These are phyloP conservation scores for Trichophyton mentagrophytes DNA, from an alignment of 2,329 filamentous ascomycete genomes.

Conservation along the genomic window DNA sequence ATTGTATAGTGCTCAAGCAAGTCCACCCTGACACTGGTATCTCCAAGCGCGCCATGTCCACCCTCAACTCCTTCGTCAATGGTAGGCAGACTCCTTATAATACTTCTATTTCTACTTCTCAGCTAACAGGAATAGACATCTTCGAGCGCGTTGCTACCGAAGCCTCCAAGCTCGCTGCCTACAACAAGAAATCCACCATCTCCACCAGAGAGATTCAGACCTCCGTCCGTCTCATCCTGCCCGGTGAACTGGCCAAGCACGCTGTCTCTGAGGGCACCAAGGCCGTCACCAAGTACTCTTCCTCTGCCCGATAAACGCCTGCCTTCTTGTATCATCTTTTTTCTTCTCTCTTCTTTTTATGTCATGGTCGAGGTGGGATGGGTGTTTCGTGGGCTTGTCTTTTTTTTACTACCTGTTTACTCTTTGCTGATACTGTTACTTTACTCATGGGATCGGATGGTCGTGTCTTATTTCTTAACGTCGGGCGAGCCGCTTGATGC, in stretches of 20 bases:
- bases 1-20: constrained; percentile 81
- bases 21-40: constrained; percentile 99
- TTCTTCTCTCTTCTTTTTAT: constrained; percentile 27
- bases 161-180: constrained; percentile 96
- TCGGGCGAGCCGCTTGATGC: neutral
- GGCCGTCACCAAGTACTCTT: constrained; percentile 99
- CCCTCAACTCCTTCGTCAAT: constrained; percentile 99
- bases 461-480: neutral
- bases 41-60: constrained; percentile 99
- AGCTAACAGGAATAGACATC: constrained; percentile 52
- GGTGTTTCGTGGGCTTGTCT: constrained; percentile 27
- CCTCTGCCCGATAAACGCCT: constrained; percentile 81
- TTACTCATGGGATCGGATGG: neutral
- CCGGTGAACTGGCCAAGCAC: constrained; percentile 98
- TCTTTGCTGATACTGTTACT: too few species aligned
- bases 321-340: constrained; percentile 25
- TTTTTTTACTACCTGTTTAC: constrained; percentile 17
- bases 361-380: constrained; percentile 24
- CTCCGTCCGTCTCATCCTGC: constrained; percentile 93
- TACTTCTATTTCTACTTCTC: neutral
- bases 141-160: constrained; percentile 99
- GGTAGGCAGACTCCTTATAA: constrained; percentile 45
- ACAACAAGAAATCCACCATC: constrained; percentile 99
- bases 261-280: constrained; percentile 99
- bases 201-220: constrained; percentile 99